These are phyloP conservation scores for Planoprotostelium fungivorum DNA, from an alignment of 78 protist species.

Conservation along the genomic window DNA sequence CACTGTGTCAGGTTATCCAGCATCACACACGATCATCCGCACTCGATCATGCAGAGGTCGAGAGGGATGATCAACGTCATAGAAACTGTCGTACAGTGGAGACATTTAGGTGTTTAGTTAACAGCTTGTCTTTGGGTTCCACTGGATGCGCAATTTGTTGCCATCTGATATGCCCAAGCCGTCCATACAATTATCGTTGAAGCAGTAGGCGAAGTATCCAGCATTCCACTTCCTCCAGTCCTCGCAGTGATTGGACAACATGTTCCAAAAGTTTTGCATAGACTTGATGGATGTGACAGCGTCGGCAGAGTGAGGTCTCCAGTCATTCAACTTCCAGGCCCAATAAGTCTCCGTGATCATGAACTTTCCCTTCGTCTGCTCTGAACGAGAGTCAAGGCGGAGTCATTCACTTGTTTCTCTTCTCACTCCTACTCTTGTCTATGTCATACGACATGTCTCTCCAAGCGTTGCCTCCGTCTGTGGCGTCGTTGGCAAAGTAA, in stretches of 20 bases:
- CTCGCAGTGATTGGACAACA: neutral
- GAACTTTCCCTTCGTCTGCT: neutral
- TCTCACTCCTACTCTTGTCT: neutral
- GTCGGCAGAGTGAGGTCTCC: neutral
- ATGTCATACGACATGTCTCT: neutral
- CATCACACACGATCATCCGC: too few relatives aligned
- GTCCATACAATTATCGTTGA: neutral
- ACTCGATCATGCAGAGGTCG: too few relatives aligned
- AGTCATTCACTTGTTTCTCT: neutral
- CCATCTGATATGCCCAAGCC: neutral
- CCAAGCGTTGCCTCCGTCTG: neutral
- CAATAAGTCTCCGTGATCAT: neutral
- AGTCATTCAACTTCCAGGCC: neutral
- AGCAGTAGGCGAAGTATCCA: neutral
- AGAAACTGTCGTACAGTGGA: too few relatives aligned
- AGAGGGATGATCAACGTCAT: too few relatives aligned
- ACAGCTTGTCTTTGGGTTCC: neutral
- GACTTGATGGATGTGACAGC: neutral
- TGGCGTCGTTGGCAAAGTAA: neutral
- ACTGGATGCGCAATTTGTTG: neutral
- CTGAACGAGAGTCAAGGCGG: too few relatives aligned
- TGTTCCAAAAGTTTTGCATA: neutral
- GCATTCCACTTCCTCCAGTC: neutral
- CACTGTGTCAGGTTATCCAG: too few relatives aligned
- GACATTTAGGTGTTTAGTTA: too few relatives aligned